Evolutionary conservation across 768 basidiomycete species (phyloP), one percentile per base, ranked within the genome.

Genomic region (Neoboletus subvelutipes): DNA sequence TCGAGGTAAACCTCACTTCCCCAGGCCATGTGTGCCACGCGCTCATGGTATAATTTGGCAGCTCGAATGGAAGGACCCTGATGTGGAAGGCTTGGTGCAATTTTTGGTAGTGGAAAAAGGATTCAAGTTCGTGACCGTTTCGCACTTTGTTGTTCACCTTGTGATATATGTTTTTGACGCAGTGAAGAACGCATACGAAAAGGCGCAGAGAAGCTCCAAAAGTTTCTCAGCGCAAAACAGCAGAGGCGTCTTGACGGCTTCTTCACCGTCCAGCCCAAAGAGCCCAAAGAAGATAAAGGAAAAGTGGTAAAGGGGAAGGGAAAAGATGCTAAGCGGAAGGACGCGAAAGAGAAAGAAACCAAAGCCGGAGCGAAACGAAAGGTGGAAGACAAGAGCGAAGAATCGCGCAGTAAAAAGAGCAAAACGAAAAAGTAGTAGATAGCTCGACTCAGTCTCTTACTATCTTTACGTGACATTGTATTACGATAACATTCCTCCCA

Each of bases 121-220:
- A 7, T 99, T 99, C 85, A 96, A 88, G 96, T 97, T 62, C 55
- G 33, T 55, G 54, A 56, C 28, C 15, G 22, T 47, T 45, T 54
- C 49, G 26, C 18, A 37, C 11, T 42, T 12, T 26, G 7, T 42
- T 10, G 13, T 33, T 54, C 26, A 15, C 10, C 13, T 9, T 28
- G 7, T 51, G 26, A 59, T 6, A 34, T 18, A 36, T 41, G n/a
- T 17, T 39, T 33, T 56, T 40, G 31, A 41, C 29, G 41, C 67
- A 98, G 96, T 63, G 97, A 98, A 78, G 97, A 99, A 11, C 88
- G 97, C 22, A 93, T 99, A 4, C 85, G 96, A 31, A 94, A 91
- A 70, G 94, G 94, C 26, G 95, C 92, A 4, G 94, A 97, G 45
- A 97, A 98, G 69, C 82, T 99, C 42, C 78, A 85, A 46, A 97